These are phyloP conservation scores for Phytopythium sindhum DNA, from an alignment of 352 stramenopile species.

Conservation along the genomic window DNA sequence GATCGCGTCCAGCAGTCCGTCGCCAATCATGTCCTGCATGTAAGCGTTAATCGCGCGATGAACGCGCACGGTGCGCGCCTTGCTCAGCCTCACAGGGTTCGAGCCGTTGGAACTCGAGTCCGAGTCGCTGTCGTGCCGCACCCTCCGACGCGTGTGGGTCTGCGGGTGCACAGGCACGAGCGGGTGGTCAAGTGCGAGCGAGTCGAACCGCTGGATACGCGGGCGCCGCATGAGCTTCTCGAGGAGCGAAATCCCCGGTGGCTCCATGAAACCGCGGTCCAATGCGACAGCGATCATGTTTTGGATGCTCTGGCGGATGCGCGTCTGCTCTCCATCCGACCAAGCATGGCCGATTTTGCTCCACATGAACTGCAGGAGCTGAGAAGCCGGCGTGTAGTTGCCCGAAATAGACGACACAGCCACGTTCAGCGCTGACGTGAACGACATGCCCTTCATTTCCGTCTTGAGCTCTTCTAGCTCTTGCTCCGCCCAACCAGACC, in stretches of 20 bases:
- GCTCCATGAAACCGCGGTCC: slow-evolving; percentile 72
- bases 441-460: slow-evolving; percentile 71
- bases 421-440: slow-evolving; percentile 70
- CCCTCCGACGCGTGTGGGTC: slow-evolving; percentile 41
- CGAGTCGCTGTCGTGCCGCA: slow-evolving; percentile 48
- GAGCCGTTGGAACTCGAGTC: slow-evolving; percentile 40
- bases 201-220: slow-evolving; percentile 66
- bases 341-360: slow-evolving; percentile 80
- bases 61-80: slow-evolving; percentile 59
- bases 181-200: slow-evolving; percentile 57
- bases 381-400: slow-evolving; percentile 70
- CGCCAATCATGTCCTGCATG: slow-evolving; percentile 84
- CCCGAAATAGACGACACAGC: slow-evolving; percentile 78
- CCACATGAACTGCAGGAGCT: slow-evolving; percentile 78
- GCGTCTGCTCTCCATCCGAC: slow-evolving; percentile 81
- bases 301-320: slow-evolving; percentile 81
- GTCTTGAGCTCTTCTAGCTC: slow-evolving; percentile 79
- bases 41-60: slow-evolving; percentile 80
- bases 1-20: slow-evolving; percentile 70
- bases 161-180: slow-evolving; percentile 52
- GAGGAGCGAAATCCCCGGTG: slow-evolving; percentile 58
- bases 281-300: slow-evolving; percentile 83
- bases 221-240: slow-evolving; percentile 68
- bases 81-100: slow-evolving; percentile 55
- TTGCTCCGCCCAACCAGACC: slow-evolving; percentile 82